Evolutionary conservation across 2,329 filamentous ascomycete species (phyloP).

Genomic region (Gremmenia infestans): DNA sequence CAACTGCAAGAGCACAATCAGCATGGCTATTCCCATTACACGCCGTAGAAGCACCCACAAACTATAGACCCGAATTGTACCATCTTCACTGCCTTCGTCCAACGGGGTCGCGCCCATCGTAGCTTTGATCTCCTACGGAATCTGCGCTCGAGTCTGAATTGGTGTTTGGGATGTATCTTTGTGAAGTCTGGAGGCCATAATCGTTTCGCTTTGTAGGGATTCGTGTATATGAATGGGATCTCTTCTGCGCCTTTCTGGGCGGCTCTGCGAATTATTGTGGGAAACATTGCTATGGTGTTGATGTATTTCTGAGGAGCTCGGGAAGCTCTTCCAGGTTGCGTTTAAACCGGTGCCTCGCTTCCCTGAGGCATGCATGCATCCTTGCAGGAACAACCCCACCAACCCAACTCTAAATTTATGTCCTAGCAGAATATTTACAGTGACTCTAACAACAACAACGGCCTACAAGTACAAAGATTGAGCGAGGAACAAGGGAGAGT

Average conservation of each 20-base stretch:
- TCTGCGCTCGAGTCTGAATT: constrained; percentile 73
- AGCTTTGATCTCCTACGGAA: constrained; percentile 66
- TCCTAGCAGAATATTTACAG: neutral
- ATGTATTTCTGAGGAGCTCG: neutral
- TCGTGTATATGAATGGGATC: constrained; percentile 37
- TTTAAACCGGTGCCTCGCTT: neutral
- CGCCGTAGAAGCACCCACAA: constrained; percentile 20
- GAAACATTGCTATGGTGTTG: constrained; percentile 38
- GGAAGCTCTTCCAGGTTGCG: neutral
- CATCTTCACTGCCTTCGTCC: constrained; percentile 61
- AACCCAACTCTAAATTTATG: constrained; percentile 14
- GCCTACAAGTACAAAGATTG: constrained; percentile 3
- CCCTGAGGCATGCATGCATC: neutral
- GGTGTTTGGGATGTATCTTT: constrained; percentile 63
- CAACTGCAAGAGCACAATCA: constrained; percentile 36
- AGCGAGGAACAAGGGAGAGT: neutral
- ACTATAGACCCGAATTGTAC: constrained; percentile 44
- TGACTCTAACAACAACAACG: constrained; percentile 3
- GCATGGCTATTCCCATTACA: neutral
- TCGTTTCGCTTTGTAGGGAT: constrained; percentile 62
- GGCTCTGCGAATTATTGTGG: constrained; percentile 41
- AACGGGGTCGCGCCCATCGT: constrained; percentile 56
- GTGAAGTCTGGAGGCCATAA: constrained; percentile 75
- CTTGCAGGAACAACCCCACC: constrained; percentile 22
- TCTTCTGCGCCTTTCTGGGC: constrained; percentile 31